Evolutionary conservation across 108 stramenopile genomes (phyloP).

Genomic region (Skeletonema marinoi): DNA sequence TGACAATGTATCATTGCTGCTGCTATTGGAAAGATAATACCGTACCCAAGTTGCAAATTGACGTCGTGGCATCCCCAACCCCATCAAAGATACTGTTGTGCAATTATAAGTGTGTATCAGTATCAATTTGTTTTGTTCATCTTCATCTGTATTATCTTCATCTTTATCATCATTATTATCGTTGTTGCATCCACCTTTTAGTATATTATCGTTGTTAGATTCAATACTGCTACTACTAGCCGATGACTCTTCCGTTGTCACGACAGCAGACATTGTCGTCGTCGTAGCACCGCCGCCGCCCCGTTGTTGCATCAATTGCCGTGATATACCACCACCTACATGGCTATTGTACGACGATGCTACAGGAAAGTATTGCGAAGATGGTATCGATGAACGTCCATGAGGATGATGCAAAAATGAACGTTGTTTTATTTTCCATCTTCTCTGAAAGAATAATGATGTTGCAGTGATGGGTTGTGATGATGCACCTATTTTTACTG

Average conservation of each 20-base stretch:
- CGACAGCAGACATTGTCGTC: neutral
- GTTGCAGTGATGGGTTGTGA: neutral
- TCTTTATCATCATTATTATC: neutral
- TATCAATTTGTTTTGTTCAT: neutral
- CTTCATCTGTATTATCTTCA: constrained; percentile 7
- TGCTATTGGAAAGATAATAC: constrained; percentile 23
- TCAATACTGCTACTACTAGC: neutral
- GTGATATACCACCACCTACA: neutral
- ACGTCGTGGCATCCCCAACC: constrained; percentile 34
- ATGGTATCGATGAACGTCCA: neutral
- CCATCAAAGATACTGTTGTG: constrained; percentile 3
- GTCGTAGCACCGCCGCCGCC: neutral
- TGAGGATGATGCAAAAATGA: no score
- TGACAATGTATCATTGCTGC: neutral
- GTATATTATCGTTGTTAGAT: neutral
- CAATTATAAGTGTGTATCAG: neutral
- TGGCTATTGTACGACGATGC: neutral
- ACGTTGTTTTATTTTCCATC: neutral
- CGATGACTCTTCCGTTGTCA: neutral
- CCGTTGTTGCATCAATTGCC: neutral
- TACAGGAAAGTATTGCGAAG: neutral
- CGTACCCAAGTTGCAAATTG: constrained; percentile 45
- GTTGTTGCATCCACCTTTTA: neutral
- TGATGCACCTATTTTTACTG: neutral
- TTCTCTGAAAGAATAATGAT: neutral